Evolutionary conservation across 176 grass and related monocot genomes (phyloP).

Genomic region (Carex scoparia): DNA sequence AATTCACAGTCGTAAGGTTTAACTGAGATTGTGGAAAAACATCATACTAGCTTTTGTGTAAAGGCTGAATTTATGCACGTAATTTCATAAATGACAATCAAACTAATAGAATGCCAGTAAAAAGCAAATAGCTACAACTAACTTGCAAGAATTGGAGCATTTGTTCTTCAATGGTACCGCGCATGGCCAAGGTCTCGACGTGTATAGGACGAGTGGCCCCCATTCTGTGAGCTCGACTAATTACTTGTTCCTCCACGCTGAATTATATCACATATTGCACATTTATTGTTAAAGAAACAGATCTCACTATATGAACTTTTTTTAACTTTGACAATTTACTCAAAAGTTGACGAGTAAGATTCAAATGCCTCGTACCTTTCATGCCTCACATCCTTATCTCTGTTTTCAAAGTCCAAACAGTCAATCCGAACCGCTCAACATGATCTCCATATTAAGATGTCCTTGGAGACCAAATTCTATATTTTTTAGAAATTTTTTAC

Average conservation of each 20-base stretch:
- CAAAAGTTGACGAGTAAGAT: neutral
- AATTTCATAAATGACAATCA: slow-evolving; percentile 8
- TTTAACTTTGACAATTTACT: neutral
- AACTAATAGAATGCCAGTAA: neutral
- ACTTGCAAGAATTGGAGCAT: slow-evolving; percentile 86
- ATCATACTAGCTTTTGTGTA: neutral
- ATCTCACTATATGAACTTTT: neutral
- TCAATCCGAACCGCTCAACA: too few species aligned
- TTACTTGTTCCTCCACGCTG: slow-evolving; percentile 96
- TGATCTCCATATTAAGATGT: too few species aligned
- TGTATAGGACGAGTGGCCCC: slow-evolving; percentile 83
- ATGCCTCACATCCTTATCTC: too few species aligned
- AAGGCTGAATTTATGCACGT: neutral
- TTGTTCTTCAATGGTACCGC: slow-evolving; percentile 94
- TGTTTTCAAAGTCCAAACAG: too few species aligned
- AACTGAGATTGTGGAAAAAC: neutral
- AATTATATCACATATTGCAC: slow-evolving; percentile 22
- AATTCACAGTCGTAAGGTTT: neutral
- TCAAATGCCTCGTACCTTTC: too few species aligned
- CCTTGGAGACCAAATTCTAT: too few species aligned
- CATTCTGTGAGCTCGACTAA: slow-evolving; percentile 93
- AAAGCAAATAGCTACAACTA: slow-evolving; percentile 1
- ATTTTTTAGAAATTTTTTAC: too few species aligned
- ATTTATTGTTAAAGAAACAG: neutral
- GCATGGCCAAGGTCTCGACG: slow-evolving; percentile 88